Percentiles rank a stretch among this genome's conserved stretches.
Conservation (phyloP, 257 asterid species). For the Striga asiatica region DNA sequence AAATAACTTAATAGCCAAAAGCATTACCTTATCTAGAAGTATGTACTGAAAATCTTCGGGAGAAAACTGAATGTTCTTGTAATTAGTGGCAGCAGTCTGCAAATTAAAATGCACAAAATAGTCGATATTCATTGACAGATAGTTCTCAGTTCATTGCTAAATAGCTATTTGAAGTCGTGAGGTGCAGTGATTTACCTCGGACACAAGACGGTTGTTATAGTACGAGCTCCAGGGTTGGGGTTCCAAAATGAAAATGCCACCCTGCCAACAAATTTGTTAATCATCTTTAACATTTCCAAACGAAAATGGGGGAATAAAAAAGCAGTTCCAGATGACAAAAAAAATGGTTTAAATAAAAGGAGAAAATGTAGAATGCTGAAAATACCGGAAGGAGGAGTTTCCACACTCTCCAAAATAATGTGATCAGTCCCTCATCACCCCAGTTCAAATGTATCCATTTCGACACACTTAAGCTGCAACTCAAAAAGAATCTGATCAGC, state of each 20-base stretch:
- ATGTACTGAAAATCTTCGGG: slow-evolving; percentile 84
- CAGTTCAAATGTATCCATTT: slow-evolving; percentile 94
- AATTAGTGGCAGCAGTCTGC: slow-evolving; percentile 54
- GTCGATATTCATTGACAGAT: neutral
- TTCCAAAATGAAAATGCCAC: slow-evolving; percentile 83
- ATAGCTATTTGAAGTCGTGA: too few relatives aligned
- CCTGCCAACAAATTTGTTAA: slow-evolving; percentile 34
- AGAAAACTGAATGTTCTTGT: slow-evolving; percentile 42
- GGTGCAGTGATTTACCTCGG: slow-evolving; percentile 85
- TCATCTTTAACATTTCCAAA: neutral
- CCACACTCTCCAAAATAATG: slow-evolving; percentile 73
- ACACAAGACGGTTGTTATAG: slow-evolving; percentile 56
- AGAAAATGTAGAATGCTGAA: neutral
- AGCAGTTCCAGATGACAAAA: too few relatives aligned
- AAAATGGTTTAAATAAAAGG: too few relatives aligned
- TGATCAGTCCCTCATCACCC: slow-evolving; percentile 82
- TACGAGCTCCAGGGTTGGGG: slow-evolving; percentile 97
- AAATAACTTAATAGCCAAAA: neutral
- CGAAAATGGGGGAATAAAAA: neutral
- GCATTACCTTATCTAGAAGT: slow-evolving; percentile 72
- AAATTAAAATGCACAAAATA: too few relatives aligned
- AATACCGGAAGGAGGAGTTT: slow-evolving; percentile 64
- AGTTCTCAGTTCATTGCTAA: neutral
- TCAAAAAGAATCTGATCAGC: slow-evolving; percentile 14
- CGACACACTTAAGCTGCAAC: slow-evolving; percentile 75